These are phyloP conservation scores for Coemansia sp. DNA, from an alignment of 192 early-diverging fungal species.

Conservation along the genomic window DNA sequence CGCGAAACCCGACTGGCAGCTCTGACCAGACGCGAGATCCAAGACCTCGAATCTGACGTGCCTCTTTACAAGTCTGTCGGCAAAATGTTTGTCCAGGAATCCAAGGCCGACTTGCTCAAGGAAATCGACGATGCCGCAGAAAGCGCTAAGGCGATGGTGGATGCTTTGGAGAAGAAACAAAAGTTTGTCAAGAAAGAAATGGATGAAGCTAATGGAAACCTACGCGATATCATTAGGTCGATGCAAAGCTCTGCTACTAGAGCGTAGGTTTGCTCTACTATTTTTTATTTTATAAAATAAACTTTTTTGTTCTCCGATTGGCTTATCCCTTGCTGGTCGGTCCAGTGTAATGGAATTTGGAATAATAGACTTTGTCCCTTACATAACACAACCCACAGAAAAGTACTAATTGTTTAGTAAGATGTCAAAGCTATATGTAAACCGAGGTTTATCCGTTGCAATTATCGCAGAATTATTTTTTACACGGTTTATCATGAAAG, in stretches of 20 bases:
- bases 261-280: not conserved
- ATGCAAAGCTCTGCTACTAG: conserved; percentile 1
- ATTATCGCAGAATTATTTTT: too few species aligned
- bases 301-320: too few species aligned
- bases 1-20: conserved; percentile 41
- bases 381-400: too few species aligned
- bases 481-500: too few species aligned
- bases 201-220: conserved; percentile 29
- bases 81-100: conserved; percentile 51
- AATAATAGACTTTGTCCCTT: too few species aligned
- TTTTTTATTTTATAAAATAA: too few species aligned
- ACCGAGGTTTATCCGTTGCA: too few species aligned
- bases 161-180: conserved; percentile 48
- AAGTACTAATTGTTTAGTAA: too few species aligned
- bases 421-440: too few species aligned
- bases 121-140: conserved; percentile 25
- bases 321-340: too few species aligned
- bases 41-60: conserved; percentile 19
- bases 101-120: conserved; percentile 20
- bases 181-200: conserved; percentile 46
- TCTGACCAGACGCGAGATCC: conserved; percentile 44
- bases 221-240: conserved; percentile 34
- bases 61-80: conserved; percentile 46
- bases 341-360: too few species aligned
- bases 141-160: conserved; percentile 6